Evolutionary conservation across 306 rosid species (phyloP), one percentile per base, ranked within the genome.

Genomic region (Hippophae tibetana): DNA sequence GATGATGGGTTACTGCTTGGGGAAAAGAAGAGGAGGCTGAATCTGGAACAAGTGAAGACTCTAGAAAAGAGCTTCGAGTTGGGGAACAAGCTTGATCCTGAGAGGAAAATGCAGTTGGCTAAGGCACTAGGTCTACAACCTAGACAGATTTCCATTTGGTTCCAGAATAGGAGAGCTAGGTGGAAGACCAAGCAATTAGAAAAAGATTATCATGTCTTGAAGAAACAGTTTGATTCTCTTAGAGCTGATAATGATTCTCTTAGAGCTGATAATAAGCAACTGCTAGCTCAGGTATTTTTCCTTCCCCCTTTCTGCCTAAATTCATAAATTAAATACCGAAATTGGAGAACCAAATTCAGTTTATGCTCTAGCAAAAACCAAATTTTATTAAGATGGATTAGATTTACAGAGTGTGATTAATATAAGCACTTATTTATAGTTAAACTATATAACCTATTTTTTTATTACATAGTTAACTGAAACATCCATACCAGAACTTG

Each of bases 171-270:
- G 38, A 81, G 98, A 40, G 98, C 98, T 6, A 80, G 98, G 63
- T 90, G 96, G 98, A 90, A 90, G 70, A 87, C 98, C 7, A 90
- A 90, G 75, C 90, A 87, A 6, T 75, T 90, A 60, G 96, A 90
- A 64, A 90, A 77, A 64, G 96, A 90, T 40, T 90, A 83, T 13
- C 86, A 90, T 26, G 74, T 81, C 1, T 76, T 90, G 64, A 87
- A 83, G 86, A 87, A 83, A 58, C 95, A 87, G 65, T 90, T 87
- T 64, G 96, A 90, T 45, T 69, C 83, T 51, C 69, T 90, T 7
- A 90, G 83, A 60, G 82, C 87, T 50, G 95, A 87, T 61, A 90
- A 85, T 63, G 89, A 87, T 62, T 43, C 65, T 8, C 98, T 90
- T 56, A 87, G 83, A n/a, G 55, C 81, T 66, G 96, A 83, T 56